These are phyloP conservation scores for Luffa aegyptiaca DNA, from an alignment of 306 rosid species.

Conservation along the genomic window DNA sequence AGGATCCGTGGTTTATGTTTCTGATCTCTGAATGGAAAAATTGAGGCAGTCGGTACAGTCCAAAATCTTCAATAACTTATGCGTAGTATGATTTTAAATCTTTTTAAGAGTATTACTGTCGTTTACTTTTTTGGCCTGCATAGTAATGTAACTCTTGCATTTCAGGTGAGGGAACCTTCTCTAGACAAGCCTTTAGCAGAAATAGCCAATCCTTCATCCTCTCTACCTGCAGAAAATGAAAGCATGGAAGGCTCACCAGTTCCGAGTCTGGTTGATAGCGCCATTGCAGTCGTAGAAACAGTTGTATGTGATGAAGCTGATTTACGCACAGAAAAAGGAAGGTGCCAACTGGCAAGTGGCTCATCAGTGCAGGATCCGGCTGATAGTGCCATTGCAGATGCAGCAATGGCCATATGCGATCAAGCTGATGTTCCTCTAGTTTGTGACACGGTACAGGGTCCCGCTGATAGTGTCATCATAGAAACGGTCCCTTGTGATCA, in stretches of 20 bases:
- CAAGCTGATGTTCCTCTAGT: neutral
- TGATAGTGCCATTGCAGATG: neutral
- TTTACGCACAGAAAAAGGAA: neutral
- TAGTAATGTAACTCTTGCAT: neutral
- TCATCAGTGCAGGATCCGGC: neutral
- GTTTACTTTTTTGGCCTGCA: neutral
- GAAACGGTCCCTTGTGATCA: neutral
- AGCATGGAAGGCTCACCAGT: neutral
- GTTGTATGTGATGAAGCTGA: neutral
- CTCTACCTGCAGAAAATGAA: conserved; percentile 1
- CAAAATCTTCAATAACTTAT: neutral
- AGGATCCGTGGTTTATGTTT: neutral
- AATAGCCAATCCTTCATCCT: neutral
- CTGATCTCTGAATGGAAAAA: neutral
- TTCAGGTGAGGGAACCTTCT: conserved; percentile 6
- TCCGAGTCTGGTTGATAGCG: neutral
- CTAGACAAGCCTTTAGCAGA: neutral
- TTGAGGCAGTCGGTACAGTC: neutral
- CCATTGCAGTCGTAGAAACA: conserved; percentile 1
- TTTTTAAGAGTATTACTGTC: neutral
- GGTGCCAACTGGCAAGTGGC: neutral
- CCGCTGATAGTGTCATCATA: neutral
- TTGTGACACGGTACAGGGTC: neutral
- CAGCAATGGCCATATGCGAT: neutral
- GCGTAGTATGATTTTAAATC: neutral